phyloP scores from a whole-genome alignment of 169 alveolate genomes.

The Cytauxzoon felis region DNA sequence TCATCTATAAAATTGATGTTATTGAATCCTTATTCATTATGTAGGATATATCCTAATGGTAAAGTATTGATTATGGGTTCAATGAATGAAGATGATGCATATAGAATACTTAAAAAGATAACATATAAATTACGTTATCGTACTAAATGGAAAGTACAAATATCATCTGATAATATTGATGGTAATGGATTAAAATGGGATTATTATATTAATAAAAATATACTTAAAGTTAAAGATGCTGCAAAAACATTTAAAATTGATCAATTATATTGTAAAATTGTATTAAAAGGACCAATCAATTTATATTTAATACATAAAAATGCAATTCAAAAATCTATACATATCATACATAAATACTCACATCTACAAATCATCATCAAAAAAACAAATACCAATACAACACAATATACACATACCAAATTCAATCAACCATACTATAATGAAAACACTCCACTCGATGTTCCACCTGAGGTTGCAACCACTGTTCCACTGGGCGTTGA shows the following conservation, averaged over 20 bases:
- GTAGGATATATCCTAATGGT: conserved; percentile 59
- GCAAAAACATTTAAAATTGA: conserved; percentile 32
- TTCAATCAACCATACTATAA: too few relatives aligned
- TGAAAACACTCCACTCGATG: too few relatives aligned
- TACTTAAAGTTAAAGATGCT: conserved; percentile 32
- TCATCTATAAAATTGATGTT: conserved; percentile 27
- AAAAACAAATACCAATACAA: too few relatives aligned
- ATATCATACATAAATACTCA: too few relatives aligned
- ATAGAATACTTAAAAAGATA: conserved; percentile 16
- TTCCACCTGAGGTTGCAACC: too few relatives aligned
- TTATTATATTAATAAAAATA: conserved; percentile 11
- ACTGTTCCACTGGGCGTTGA: too few relatives aligned
- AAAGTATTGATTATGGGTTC: conserved; percentile 46
- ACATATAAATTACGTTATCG: conserved; percentile 34
- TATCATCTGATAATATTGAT: background rate
- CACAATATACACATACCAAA: too few relatives aligned
- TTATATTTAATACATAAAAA: too few relatives aligned
- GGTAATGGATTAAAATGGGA: conserved; percentile 50
- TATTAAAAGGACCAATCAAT: conserved; percentile 27
- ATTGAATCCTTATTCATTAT: conserved; percentile 24
- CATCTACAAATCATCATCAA: too few relatives aligned
- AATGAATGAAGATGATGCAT: conserved; percentile 45
- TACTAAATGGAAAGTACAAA: conserved; percentile 47
- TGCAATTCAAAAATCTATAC: too few relatives aligned
- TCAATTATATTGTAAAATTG: conserved; percentile 46